Conservation (phyloP, 208 protist species). For the Strigomonas culicis region DNA sequence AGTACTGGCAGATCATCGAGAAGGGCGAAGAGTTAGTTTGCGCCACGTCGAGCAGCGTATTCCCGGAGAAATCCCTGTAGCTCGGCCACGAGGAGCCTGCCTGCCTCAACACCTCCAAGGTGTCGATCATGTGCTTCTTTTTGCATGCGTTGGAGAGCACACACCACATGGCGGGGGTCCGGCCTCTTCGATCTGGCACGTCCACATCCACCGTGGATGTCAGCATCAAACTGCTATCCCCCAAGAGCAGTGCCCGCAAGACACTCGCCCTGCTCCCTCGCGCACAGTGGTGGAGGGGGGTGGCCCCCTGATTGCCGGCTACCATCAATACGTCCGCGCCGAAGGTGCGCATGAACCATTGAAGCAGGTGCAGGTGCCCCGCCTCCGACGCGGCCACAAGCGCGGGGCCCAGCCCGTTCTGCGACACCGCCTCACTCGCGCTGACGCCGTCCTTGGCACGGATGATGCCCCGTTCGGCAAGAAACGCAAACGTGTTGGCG, state of each 20-base stretch:
- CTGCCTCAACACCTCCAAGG: slow-evolving; percentile 25
- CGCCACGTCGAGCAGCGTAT: slow-evolving; percentile 25
- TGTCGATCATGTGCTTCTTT: slow-evolving; percentile 20
- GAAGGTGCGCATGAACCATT: slow-evolving; percentile 29
- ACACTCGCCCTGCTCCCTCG: slow-evolving; percentile 21
- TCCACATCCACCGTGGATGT: slow-evolving; percentile 29
- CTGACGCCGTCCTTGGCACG: background rate
- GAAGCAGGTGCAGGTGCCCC: slow-evolving; percentile 27
- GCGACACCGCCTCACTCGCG: background rate
- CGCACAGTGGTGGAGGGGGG: slow-evolving; percentile 55
- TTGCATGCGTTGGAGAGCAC: slow-evolving; percentile 19
- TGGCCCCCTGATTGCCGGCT: slow-evolving; percentile 25
- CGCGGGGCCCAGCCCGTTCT: background rate
- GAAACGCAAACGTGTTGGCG: slow-evolving; percentile 31
- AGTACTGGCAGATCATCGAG: slow-evolving; percentile 20
- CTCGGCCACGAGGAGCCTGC: slow-evolving; percentile 42
- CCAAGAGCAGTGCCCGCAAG: slow-evolving; percentile 28
- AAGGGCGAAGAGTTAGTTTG: slow-evolving; percentile 15
- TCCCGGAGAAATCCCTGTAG: slow-evolving; percentile 19
- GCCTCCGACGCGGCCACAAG: slow-evolving; percentile 43
- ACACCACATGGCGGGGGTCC: slow-evolving; percentile 52
- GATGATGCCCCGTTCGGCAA: slow-evolving; percentile 13
- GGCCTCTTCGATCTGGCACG: slow-evolving; percentile 24
- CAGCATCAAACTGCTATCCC: background rate
- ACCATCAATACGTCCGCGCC: slow-evolving; percentile 21